These are phyloP conservation scores for Castanea crenata DNA, from an alignment of 306 rosid species.

Conservation along the genomic window DNA sequence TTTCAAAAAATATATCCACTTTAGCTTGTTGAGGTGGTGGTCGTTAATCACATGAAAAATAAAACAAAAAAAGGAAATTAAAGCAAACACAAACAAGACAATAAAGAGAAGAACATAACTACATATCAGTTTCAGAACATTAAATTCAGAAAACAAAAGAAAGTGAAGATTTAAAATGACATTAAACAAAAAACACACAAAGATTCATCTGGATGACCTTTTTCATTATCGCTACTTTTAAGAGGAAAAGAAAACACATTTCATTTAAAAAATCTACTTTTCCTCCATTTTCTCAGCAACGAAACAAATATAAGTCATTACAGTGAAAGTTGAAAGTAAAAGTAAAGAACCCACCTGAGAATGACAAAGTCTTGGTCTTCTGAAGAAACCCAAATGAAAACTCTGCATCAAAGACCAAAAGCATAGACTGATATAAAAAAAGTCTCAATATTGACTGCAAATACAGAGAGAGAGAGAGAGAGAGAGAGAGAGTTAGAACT, in stretches of 20 bases:
- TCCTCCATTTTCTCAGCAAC: background rate
- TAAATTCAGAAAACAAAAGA: background rate
- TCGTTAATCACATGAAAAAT: background rate
- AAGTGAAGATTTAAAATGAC: background rate
- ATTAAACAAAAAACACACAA: background rate
- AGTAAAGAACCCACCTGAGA: slow-evolving; percentile 27
- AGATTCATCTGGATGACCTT: background rate
- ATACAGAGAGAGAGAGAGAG: background rate
- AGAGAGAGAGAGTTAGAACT: background rate
- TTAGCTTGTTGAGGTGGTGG: too few relatives aligned
- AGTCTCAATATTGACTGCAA: background rate
- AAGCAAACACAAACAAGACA: background rate
- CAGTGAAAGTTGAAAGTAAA: background rate
- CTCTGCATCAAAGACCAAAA: slow-evolving; percentile 19
- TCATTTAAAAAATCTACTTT: background rate
- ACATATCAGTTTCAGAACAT: background rate
- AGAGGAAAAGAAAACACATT: background rate
- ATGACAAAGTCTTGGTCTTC: background rate
- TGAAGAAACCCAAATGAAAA: slow-evolving; percentile 5
- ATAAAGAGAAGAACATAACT: background rate
- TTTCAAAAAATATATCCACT: too few relatives aligned
- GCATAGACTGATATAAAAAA: background rate
- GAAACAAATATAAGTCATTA: background rate
- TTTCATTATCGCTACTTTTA: background rate
- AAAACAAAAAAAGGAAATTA: background rate